Conservation (phyloP, 1,284 basidiomycete genomes). For the Pterulicium gracile region DNA sequence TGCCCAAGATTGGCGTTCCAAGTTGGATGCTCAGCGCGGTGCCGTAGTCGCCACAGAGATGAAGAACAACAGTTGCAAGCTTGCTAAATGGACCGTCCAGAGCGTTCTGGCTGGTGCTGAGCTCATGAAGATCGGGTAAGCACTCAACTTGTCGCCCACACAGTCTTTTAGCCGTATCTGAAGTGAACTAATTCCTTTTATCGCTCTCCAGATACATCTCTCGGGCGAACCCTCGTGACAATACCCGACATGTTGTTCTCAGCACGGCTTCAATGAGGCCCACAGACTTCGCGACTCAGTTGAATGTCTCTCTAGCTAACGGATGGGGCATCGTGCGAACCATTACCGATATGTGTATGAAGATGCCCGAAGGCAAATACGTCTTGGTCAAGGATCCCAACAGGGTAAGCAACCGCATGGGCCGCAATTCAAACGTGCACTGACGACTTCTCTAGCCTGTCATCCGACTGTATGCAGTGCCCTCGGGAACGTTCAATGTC, state of each 20-base stretch:
- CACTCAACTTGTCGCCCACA: slow-evolving; percentile 10
- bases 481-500: slow-evolving; percentile 68
- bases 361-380: slow-evolving; percentile 95
- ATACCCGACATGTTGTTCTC: slow-evolving; percentile 91
- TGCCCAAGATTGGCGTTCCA: slow-evolving; percentile 94
- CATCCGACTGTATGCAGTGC: slow-evolving; percentile 89
- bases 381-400: slow-evolving; percentile 94
- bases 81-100: slow-evolving; percentile 97
- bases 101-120: slow-evolving; percentile 94
- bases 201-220: slow-evolving; percentile 82
- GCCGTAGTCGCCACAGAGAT: slow-evolving; percentile 99
- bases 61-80: slow-evolving; percentile 99
- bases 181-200: slow-evolving; percentile 10
- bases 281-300: slow-evolving; percentile 87
- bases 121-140: slow-evolving; percentile 93
- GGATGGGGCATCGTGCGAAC: slow-evolving; percentile 99
- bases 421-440: slow-evolving; percentile 9
- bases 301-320: slow-evolving; percentile 92
- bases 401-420: slow-evolving; percentile 49
- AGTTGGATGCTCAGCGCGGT: slow-evolving; percentile 92
- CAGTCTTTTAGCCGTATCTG: slow-evolving; percentile 4
- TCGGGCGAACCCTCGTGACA: slow-evolving; percentile 87
- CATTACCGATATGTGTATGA: slow-evolving; percentile 86
- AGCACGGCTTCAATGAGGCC: slow-evolving; percentile 95
- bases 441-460: slow-evolving; percentile 54